These are phyloP conservation scores for Biancaea sappan DNA, from an alignment of 306 rosid genomes.

Conservation along the genomic window DNA sequence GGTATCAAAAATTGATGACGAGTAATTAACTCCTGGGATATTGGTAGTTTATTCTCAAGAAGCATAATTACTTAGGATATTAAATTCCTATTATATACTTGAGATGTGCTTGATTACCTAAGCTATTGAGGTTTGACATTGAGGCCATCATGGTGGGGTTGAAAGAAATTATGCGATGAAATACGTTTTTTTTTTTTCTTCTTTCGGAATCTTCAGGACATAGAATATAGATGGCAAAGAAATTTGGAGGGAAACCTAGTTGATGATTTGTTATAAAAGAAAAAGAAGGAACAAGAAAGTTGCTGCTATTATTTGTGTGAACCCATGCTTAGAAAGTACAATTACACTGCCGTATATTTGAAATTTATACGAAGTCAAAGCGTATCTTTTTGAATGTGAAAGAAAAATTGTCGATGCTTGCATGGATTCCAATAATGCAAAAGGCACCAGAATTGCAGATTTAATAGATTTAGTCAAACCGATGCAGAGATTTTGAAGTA, in stretches of 20 bases:
- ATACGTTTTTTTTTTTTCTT: not conserved
- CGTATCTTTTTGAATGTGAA: not conserved
- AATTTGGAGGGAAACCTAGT: not conserved
- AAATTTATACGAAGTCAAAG: not conserved
- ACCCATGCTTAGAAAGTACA: slow-evolving; percentile 24
- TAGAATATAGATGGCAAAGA: not conserved
- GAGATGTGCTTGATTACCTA: not conserved
- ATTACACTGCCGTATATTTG: not conserved
- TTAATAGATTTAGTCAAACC: not conserved
- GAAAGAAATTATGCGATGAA: not conserved
- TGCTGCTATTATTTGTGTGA: not conserved
- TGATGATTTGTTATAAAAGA: not conserved
- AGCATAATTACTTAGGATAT: slow-evolving; percentile 13
- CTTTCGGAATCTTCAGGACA: not conserved
- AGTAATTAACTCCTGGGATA: too few species aligned
- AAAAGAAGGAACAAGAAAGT: not conserved
- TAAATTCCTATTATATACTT: not conserved
- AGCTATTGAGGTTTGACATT: not conserved
- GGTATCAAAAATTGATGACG: too few species aligned
- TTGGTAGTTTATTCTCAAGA: not conserved
- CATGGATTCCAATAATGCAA: not conserved
- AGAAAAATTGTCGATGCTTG: not conserved
- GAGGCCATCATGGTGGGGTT: not conserved
- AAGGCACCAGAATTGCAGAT: not conserved
- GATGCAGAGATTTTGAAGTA: not conserved